These are phyloP conservation scores for Fusarium liriodendri DNA, from an alignment of 2,329 filamentous ascomycete species.

Conservation along the genomic window DNA sequence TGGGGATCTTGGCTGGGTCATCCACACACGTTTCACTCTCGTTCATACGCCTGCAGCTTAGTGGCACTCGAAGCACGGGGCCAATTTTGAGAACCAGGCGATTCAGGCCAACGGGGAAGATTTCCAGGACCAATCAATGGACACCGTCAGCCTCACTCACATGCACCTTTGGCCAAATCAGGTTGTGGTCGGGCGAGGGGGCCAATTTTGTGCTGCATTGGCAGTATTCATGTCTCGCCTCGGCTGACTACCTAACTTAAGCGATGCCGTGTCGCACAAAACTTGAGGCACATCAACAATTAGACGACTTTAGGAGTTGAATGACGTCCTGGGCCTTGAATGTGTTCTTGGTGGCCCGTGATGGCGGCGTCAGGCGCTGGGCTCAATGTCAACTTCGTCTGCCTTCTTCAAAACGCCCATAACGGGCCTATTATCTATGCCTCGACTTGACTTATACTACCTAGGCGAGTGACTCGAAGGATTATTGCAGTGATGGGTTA, in stretches of 20 bases:
- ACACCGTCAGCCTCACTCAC: neutral
- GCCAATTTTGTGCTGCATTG: too few species aligned
- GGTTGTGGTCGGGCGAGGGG: too few species aligned
- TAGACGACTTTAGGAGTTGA: neutral
- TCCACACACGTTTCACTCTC: neutral
- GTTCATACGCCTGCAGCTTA: too few species aligned
- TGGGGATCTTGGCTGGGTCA: neutral
- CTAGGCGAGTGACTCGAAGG: neutral
- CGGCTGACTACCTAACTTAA: neutral
- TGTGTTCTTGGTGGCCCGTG: neutral
- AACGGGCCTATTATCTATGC: neutral
- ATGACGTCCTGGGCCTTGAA: neutral
- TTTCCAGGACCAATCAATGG: neutral
- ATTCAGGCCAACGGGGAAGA: neutral
- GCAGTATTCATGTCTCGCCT: too few species aligned
- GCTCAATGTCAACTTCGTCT: neutral
- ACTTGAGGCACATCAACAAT: neutral
- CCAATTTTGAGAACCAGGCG: too few species aligned
- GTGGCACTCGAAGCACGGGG: too few species aligned
- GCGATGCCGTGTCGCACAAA: neutral
- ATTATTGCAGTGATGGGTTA: neutral
- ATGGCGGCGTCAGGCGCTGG: neutral
- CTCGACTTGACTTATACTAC: neutral
- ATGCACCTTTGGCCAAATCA: neutral
- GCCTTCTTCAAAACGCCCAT: neutral